A percentile compares a stretch with the other conserved stretches of the same genome.
Conservation (phyloP, 2,329 filamentous ascomycete species). For the Monascus ruber region DNA sequence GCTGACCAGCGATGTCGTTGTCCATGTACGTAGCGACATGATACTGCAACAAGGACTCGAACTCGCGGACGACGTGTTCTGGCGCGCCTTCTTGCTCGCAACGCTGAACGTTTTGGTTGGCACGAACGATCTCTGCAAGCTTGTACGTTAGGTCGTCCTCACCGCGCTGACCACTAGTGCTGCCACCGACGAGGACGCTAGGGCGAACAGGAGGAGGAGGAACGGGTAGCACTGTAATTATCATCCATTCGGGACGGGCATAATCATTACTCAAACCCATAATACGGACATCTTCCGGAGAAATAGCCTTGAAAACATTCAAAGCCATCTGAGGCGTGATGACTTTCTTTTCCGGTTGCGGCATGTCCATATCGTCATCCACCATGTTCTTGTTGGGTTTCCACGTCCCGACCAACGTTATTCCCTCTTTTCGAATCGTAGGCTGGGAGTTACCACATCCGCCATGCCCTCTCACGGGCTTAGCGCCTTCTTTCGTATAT, state of each 20-base stretch:
- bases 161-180: constrained; percentile 79
- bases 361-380: constrained; percentile 45
- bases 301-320: constrained; percentile 76
- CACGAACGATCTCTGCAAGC: constrained; percentile 92
- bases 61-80: constrained; percentile 80
- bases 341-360: constrained; percentile 63
- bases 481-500: constrained; percentile 51
- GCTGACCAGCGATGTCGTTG: constrained; percentile 94
- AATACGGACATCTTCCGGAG: constrained; percentile 66
- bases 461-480: constrained; percentile 55
- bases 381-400: constrained; percentile 65
- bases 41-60: constrained; percentile 85
- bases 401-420: constrained; percentile 68
- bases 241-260: constrained; percentile 96
- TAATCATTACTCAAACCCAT: constrained; percentile 93
- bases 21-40: constrained; percentile 99
- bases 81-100: constrained; percentile 87
- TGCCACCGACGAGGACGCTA: constrained; percentile 94
- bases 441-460: constrained; percentile 91
- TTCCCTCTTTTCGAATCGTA: constrained; percentile 71
- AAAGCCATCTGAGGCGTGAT: constrained; percentile 79
- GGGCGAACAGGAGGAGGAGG: constrained; percentile 91
- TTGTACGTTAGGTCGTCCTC: constrained; percentile 99
- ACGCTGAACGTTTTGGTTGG: constrained; percentile 87
- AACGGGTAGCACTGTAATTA: constrained; percentile 86